Percentiles rank a stretch among this genome's conserved stretches.
Evolutionary conservation across 2,329 filamentous ascomycete species (phyloP).

Genomic region (Xylaria sp.): DNA sequence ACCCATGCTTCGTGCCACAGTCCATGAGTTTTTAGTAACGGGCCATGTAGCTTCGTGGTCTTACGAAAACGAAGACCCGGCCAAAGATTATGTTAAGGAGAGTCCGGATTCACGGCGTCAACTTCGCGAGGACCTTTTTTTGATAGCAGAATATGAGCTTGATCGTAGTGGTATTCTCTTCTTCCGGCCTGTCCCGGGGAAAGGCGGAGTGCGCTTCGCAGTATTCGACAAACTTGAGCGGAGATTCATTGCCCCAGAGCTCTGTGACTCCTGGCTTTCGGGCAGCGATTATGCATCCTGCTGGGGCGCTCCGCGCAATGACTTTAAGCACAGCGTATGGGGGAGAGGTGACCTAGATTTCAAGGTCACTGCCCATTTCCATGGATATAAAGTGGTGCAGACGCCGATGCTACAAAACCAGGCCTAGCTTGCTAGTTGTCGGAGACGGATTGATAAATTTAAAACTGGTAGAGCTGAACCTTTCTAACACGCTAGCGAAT

Average conservation of each 20-base stretch:
- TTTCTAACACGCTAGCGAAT: too few relatives aligned
- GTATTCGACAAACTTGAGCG: slow-evolving; percentile 28
- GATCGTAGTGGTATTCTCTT: slow-evolving; percentile 25
- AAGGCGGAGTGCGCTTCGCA: neutral
- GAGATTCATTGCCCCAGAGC: slow-evolving; percentile 11
- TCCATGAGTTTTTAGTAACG: slow-evolving; percentile 21
- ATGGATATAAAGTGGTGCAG: neutral
- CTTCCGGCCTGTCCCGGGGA: fast-evolving
- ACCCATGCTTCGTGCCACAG: neutral
- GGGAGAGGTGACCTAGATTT: slow-evolving; percentile 19
- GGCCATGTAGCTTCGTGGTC: slow-evolving; percentile 15
- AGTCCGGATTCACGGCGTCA: too few relatives aligned
- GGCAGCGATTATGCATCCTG: too few relatives aligned
- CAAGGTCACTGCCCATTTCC: neutral
- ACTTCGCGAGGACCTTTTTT: too few relatives aligned
- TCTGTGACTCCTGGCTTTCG: neutral
- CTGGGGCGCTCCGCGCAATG: too few relatives aligned
- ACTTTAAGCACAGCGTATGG: too few relatives aligned
- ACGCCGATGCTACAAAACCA: neutral
- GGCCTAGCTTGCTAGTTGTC: neutral
- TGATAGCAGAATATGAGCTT: slow-evolving; percentile 18
- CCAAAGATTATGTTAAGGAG: neutral
- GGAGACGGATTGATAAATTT: neutral
- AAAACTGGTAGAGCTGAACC: neutral
- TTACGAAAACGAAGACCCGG: neutral